phyloP scores from a whole-genome alignment of 164 flowering plant genomes.

The Sextonia rubra region DNA sequence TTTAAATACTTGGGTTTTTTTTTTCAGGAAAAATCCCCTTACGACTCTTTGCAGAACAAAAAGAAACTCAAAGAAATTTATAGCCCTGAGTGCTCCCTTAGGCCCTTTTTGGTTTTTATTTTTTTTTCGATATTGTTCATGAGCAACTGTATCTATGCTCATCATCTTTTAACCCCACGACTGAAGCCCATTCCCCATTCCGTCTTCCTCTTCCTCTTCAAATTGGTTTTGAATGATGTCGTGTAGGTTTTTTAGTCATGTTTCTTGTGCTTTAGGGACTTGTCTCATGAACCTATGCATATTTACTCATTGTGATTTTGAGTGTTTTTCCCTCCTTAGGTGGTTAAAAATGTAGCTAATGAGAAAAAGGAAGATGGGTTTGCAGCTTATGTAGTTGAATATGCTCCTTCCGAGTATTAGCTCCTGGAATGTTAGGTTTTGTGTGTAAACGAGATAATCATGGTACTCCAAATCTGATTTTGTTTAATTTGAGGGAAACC shows the following conservation, averaged over 20 bases:
- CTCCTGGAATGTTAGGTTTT: background rate
- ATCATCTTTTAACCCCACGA: too few species aligned
- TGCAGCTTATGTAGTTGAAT: slow-evolving; percentile 6
- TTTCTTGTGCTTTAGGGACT: background rate
- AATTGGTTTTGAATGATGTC: background rate
- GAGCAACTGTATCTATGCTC: too few species aligned
- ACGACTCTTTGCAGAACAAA: too few species aligned
- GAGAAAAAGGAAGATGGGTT: slow-evolving; percentile 13
- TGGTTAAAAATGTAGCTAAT: background rate
- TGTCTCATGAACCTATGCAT: background rate
- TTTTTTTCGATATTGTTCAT: too few species aligned
- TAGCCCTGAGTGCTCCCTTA: too few species aligned
- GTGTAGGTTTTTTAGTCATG: slow-evolving; percentile 32
- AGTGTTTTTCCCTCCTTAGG: background rate
- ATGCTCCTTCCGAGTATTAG: too few species aligned
- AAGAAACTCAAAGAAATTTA: too few species aligned
- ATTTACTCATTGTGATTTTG: background rate
- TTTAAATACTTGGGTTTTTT: too few species aligned
- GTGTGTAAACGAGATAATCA: slow-evolving; percentile 8
- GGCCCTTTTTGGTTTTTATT: too few species aligned
- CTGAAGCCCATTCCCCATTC: too few species aligned
- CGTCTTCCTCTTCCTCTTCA: too few species aligned
- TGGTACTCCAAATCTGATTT: background rate
- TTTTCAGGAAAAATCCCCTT: too few species aligned
- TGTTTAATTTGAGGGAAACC: background rate